Evolutionary conservation across 148 eudicot genomes (phyloP).

Genomic region (Amaranthus palmeri): DNA sequence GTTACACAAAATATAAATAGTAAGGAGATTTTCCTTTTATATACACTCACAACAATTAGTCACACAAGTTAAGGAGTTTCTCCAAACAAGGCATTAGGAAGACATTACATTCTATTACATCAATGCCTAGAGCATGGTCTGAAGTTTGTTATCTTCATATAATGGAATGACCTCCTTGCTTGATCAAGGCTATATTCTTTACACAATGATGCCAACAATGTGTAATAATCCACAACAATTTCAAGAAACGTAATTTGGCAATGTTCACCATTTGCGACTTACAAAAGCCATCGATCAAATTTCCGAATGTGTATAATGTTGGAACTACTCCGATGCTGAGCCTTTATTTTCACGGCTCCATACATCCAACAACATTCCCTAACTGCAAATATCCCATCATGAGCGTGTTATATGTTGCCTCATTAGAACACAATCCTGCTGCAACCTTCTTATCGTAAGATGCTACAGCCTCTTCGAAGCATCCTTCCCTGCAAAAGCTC

Average conservation of each 20-base stretch:
- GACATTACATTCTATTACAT: background rate
- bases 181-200: constrained; percentile 55
- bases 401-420: constrained; percentile 37
- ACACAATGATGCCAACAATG: constrained; percentile 61
- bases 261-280: constrained; percentile 41
- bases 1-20: no score
- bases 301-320: constrained; percentile 34
- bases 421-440: constrained; percentile 20
- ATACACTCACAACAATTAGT: no score
- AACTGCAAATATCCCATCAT: constrained; percentile 45
- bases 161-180: constrained; percentile 46
- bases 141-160: constrained; percentile 39
- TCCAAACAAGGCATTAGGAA: constrained; percentile 7
- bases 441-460: constrained; percentile 37
- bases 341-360: constrained; percentile 49
- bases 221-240: no score
- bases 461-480: constrained; percentile 41
- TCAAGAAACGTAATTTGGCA: no score
- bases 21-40: no score
- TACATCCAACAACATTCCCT: constrained; percentile 40
- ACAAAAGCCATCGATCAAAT: constrained; percentile 59
- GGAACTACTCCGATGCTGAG: constrained; percentile 33
- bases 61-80: background rate
- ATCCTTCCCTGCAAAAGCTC: constrained; percentile 49
- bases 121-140: constrained; percentile 28